Evolutionary conservation across 2,329 filamentous ascomycete genomes (phyloP).

Genomic region (Nothopassalora personata): DNA sequence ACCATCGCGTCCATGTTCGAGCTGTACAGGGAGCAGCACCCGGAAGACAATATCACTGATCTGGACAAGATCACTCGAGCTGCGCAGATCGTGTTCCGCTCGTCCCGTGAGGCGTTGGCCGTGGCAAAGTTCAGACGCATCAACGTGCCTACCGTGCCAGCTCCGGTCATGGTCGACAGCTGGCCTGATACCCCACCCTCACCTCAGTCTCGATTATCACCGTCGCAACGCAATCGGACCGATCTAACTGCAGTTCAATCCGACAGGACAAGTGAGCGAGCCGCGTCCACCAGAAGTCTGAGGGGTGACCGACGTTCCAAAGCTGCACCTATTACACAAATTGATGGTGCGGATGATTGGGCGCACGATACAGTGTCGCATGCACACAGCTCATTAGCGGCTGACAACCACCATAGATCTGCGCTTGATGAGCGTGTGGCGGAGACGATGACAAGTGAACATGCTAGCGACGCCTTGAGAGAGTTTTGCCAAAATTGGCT

Average conservation of each 20-base stretch:
- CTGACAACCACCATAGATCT: neutral
- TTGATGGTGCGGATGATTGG: neutral
- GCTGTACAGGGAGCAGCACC: neutral
- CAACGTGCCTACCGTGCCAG: neutral
- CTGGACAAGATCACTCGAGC: neutral
- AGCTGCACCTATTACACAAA: neutral
- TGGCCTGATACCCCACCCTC: too few relatives aligned
- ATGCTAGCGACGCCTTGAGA: neutral
- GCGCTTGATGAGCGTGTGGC: neutral
- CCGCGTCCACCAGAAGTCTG: neutral
- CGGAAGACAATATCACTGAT: neutral
- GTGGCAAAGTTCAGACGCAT: neutral
- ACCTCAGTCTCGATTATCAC: too few relatives aligned
- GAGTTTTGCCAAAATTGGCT: slow-evolving; percentile 1
- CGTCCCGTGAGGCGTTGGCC: neutral
- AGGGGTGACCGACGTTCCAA: neutral
- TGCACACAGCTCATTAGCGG: neutral
- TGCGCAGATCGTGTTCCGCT: neutral
- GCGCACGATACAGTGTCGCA: neutral
- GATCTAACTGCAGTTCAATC: neutral
- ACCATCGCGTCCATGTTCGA: neutral
- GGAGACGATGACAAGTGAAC: neutral
- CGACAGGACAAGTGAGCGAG: neutral
- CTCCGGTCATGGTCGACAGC: neutral
- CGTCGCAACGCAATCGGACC: neutral